Conservation (phyloP, 371 early-diverging fungal genomes). For the Apophysomyces sp. region DNA sequence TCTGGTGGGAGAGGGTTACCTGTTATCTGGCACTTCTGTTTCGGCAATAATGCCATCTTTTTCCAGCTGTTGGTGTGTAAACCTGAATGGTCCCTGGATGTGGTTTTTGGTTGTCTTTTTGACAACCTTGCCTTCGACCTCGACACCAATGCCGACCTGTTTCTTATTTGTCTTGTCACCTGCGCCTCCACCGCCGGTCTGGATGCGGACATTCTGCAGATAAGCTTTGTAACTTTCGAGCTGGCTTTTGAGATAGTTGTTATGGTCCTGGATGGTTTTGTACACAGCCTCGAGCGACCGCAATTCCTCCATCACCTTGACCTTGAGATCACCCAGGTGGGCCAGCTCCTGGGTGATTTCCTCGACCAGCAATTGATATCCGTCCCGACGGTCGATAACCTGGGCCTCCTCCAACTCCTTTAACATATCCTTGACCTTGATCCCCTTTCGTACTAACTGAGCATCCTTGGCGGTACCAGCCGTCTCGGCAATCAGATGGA, state of each 20-base stretch:
- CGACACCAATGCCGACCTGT: constrained; percentile 49
- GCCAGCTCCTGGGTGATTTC: constrained; percentile 83
- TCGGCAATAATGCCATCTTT: constrained; percentile 88
- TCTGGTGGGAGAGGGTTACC: no score
- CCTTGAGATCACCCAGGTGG: constrained; percentile 84
- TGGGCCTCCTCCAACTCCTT: constrained; percentile 74
- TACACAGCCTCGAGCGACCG: constrained; percentile 75
- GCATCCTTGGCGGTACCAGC: constrained; percentile 85
- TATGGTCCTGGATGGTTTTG: constrained; percentile 91
- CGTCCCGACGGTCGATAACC: constrained; percentile 67
- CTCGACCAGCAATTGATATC: constrained; percentile 75
- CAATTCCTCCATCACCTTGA: constrained; percentile 79
- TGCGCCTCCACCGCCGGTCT: constrained; percentile 54
- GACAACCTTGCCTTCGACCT: constrained; percentile 27
- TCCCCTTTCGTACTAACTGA: constrained; percentile 83
- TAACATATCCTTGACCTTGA: constrained; percentile 90
- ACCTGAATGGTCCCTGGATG: constrained; percentile 68
- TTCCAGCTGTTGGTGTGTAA: constrained; percentile 83
- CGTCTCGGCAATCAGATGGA: constrained; percentile 76
- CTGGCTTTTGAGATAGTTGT: constrained; percentile 84
- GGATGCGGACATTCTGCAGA: constrained; percentile 86
- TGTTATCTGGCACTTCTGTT: constrained; percentile 86
- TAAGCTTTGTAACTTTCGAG: constrained; percentile 91
- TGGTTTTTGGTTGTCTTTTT: constrained; percentile 39
- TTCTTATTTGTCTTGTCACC: constrained; percentile 32